Evolutionary conservation across 306 rosid species (phyloP), one percentile per base, ranked within the genome.

Genomic region (Hippophae tibetana): DNA sequence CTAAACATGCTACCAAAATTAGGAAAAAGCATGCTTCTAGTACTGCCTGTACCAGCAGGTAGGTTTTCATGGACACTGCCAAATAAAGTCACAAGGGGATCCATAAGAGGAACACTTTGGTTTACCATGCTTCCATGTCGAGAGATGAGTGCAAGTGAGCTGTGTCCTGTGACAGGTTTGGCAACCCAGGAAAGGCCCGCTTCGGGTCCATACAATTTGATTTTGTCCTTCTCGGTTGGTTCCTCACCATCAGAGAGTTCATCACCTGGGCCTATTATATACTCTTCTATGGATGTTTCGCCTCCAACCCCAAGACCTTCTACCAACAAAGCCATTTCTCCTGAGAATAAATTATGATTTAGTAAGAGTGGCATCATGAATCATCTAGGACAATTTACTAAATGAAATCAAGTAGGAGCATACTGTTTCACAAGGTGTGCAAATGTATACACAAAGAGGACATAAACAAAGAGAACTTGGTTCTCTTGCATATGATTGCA

Each of bases 121-220:
- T 77, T 81, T 75, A 64, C 79, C 68, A 85, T 26, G 84, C 90
- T 89, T 73, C 97, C 97, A 65, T 89, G 97, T 61, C 97, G 97
- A 46, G 97, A 85, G n/a, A 74, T 83, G 7, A 83, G 88, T 5
- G 61, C 81, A 10, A 89, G 66, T 67, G 97, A 81, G 70, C 95
- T 82, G 70, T 77, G 94, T 66, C 94, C 82, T 10, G 76, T 69
- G 60, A 77, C 85, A 67, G 96, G 96, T 74, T 77, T 85, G 72
- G 95, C 97, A 68, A 85, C 74, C 97, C 97, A 89, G 27, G 94
- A 83, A 64, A 83, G 90, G 54, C 97, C 95, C 10, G 71, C 85
- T 75, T 80, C 81, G 25, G 97, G 81, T 73, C 97, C 97, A 68
- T 89, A 89, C 61, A 89, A 72, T 58, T 73, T 76, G 58, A 89